Evolutionary conservation across 257 asterid genomes (phyloP), one percentile per base, ranked within the genome.

Genomic region (Leptodermis oblonga): DNA sequence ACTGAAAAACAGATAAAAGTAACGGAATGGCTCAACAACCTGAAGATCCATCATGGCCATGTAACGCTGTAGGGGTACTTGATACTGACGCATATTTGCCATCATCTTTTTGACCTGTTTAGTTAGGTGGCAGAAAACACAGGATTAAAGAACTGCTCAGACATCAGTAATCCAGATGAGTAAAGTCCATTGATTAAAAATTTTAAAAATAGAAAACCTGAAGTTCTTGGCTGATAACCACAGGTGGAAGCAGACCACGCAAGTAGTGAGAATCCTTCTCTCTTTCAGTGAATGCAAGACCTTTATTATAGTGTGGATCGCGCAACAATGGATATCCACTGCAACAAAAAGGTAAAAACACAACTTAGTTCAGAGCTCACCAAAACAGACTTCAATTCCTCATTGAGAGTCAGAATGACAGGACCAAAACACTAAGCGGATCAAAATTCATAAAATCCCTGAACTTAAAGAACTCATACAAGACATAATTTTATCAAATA

Each of bases 31-130:
- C 42, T 5, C 20, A 17, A 71, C 70, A 78, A 93, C 99, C 99
- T 93, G 99, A 74, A 94, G 97, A 83, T 94, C 99, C 99, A 89
- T 94, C 99, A 94, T 94, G 74, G 99, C 99, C 98, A 92, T 94
- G 86, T 94, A 94, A 76, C 90, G 85, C 67, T 94, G 98, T 70
- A 94, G 75, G 2, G 99, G 99, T 42, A 94, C 95, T 81, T 94
- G 90, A 79, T 94, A 94, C 68, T 92, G 90, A 14, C 98, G 98
- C 79, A 94, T 83, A 73, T 77, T 92, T 60, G 79, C 83, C 97
- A 94, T 94, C 99, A 94, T 87, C 70, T 94, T 94, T 65, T 94
- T 94, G 28, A 94, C 95, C 99, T 94, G 76, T 58, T 48, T 71
- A 60, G 31, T 43, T 5, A 52, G 37, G 65, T 36, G 30, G 12